Evolutionary conservation across 2,329 filamentous ascomycete genomes (phyloP).

Genomic region (Botrytis paeoniae): DNA sequence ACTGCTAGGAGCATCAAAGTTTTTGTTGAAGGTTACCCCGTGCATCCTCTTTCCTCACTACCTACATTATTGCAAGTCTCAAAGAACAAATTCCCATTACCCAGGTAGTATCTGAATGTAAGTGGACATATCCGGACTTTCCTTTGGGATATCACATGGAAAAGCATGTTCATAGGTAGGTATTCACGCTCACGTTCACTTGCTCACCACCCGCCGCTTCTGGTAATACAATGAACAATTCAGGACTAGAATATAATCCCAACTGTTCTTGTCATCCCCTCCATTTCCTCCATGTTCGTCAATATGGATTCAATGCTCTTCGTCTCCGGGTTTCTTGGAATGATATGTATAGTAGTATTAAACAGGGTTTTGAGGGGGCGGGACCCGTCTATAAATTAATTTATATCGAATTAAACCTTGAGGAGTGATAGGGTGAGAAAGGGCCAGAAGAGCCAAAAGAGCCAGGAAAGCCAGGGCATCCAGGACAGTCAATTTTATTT

Average conservation of each 20-base stretch:
- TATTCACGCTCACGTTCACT: not conserved
- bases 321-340: not conserved
- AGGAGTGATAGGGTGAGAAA: not conserved
- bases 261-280: not conserved
- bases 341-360: not conserved
- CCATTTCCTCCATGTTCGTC: not conserved
- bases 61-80: not conserved
- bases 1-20: not conserved
- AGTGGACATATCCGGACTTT: not conserved
- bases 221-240: not conserved
- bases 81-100: not conserved
- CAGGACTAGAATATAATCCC: not conserved
- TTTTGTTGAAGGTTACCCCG: not conserved
- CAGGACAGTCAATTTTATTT: not conserved
- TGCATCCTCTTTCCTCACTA: not conserved
- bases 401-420: not conserved
- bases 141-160: not conserved
- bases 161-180: not conserved
- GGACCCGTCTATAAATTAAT: conserved; percentile 4
- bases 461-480: too few species aligned
- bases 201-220: not conserved
- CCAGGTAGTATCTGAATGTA: not conserved
- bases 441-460: not conserved
- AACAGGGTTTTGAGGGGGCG: not conserved
- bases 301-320: not conserved